These are phyloP conservation scores for Xylaria acuta DNA, from an alignment of 495 filamentous ascomycete species.

Conservation along the genomic window DNA sequence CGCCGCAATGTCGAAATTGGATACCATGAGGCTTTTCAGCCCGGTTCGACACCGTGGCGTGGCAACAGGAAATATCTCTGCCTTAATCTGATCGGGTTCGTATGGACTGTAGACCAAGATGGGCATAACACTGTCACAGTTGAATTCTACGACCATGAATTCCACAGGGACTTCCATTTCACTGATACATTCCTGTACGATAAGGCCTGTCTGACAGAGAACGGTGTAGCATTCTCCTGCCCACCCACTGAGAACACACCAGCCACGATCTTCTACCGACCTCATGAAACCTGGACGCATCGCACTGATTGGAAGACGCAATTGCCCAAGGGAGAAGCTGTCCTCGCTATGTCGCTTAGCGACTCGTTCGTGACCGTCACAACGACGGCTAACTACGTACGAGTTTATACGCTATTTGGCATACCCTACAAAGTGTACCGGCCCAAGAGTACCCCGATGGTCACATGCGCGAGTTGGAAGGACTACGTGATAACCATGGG, in stretches of 20 bases:
- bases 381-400: constrained; percentile 83
- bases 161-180: constrained; percentile 94
- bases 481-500: constrained; percentile 95
- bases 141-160: constrained; percentile 94
- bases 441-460: constrained; percentile 85
- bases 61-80: constrained; percentile 93
- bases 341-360: constrained; percentile 87
- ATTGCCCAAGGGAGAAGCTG: constrained; percentile 79
- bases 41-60: constrained; percentile 93
- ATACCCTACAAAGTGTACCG: constrained; percentile 86
- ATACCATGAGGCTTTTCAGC: constrained; percentile 84
- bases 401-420: constrained; percentile 91
- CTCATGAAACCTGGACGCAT: constrained; percentile 95
- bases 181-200: constrained; percentile 95
- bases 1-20: constrained; percentile 65
- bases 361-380: constrained; percentile 89
- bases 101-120: constrained; percentile 97
- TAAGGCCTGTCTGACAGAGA: constrained; percentile 87
- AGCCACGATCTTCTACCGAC: constrained; percentile 92
- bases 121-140: constrained; percentile 94
- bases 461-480: constrained; percentile 89
- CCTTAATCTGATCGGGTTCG: constrained; percentile 88
- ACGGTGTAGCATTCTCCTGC: constrained; percentile 86
- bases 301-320: constrained; percentile 88
- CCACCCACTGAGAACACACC: constrained; percentile 69